phyloP scores from a whole-genome alignment of 1,284 basidiomycete species.

The Lignosus rhinocerotis region DNA sequence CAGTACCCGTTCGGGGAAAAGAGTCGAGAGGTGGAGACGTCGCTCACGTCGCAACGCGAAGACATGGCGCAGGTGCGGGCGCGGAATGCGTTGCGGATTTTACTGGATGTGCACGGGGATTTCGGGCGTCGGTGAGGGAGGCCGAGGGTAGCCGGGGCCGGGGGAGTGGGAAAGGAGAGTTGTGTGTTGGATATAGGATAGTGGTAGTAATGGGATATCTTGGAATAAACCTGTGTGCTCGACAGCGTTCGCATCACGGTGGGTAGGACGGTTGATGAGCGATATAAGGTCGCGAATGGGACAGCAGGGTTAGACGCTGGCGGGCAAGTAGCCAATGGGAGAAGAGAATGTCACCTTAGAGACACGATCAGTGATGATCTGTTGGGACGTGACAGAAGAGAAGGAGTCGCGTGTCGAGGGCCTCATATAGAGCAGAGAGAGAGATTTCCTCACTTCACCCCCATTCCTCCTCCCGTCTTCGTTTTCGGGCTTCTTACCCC shows the following conservation, averaged over 20 bases:
- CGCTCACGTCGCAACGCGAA: slow-evolving; percentile 70
- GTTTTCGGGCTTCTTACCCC: slow-evolving; percentile 34
- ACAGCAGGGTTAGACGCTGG: not conserved
- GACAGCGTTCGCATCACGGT: not conserved
- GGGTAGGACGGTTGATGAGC: not conserved
- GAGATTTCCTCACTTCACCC: slow-evolving; percentile 23
- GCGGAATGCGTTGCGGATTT: slow-evolving; percentile 89
- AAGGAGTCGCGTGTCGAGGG: slow-evolving; percentile 21
- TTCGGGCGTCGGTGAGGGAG: slow-evolving; percentile 43
- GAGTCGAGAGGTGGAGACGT: slow-evolving; percentile 64
- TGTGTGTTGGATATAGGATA: slow-evolving; percentile 2
- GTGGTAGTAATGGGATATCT: slow-evolving; percentile 6
- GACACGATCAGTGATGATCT: slow-evolving; percentile 35
- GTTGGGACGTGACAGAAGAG: slow-evolving; percentile 29
- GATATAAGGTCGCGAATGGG: slow-evolving; percentile 21
- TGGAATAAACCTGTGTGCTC: not conserved
- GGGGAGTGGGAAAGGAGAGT: not conserved
- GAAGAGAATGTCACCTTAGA: slow-evolving; percentile 33
- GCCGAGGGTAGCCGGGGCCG: slow-evolving; percentile 1
- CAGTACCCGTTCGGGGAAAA: slow-evolving; percentile 80
- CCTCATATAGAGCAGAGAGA: slow-evolving; percentile 28
- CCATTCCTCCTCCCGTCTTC: slow-evolving; percentile 37
- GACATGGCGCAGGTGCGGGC: slow-evolving; percentile 88
- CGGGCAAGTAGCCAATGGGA: slow-evolving; percentile 28
- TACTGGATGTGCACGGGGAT: slow-evolving; percentile 83